Evolutionary conservation across 2,329 filamentous ascomycete genomes (phyloP).

Genomic region (Hypoxylon sp.): DNA sequence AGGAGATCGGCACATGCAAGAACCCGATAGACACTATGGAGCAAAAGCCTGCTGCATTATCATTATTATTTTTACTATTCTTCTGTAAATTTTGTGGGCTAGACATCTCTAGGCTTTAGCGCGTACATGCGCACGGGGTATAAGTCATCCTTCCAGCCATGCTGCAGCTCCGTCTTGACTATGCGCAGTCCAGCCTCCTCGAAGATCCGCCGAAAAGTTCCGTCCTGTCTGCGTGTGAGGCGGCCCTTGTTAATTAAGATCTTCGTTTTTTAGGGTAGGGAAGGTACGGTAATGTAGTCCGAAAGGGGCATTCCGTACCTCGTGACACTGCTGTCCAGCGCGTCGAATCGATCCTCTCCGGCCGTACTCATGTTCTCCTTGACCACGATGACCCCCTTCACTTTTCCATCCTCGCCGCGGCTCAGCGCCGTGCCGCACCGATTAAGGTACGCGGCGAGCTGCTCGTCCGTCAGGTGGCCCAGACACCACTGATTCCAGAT

Average conservation of each 20-base stretch:
- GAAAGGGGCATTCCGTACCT: conserved; percentile 64
- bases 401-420: conserved; percentile 46
- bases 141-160: conserved; percentile 62
- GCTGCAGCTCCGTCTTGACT: conserved; percentile 78
- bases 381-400: conserved; percentile 70
- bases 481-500: conserved; percentile 95
- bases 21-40: not conserved
- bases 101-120: conserved; percentile 63
- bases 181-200: conserved; percentile 74
- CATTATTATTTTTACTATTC: conserved; percentile 10
- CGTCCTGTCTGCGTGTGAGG: conserved; percentile 67
- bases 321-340: conserved; percentile 81
- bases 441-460: conserved; percentile 75
- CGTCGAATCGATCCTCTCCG: conserved; percentile 77
- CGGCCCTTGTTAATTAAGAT: not conserved
- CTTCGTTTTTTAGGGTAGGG: not conserved
- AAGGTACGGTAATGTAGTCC: not conserved
- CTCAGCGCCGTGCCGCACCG: conserved; percentile 64
- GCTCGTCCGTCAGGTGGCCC: conserved; percentile 80
- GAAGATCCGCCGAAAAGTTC: conserved; percentile 78
- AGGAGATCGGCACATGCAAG: not conserved
- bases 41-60: too few relatives aligned
- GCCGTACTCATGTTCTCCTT: conserved; percentile 81
- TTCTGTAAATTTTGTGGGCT: conserved; percentile 23
- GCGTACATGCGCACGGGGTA: conserved; percentile 85